phyloP scores from a whole-genome alignment of 1,284 basidiomycete species.

The Rhodotorula glutinis region DNA sequence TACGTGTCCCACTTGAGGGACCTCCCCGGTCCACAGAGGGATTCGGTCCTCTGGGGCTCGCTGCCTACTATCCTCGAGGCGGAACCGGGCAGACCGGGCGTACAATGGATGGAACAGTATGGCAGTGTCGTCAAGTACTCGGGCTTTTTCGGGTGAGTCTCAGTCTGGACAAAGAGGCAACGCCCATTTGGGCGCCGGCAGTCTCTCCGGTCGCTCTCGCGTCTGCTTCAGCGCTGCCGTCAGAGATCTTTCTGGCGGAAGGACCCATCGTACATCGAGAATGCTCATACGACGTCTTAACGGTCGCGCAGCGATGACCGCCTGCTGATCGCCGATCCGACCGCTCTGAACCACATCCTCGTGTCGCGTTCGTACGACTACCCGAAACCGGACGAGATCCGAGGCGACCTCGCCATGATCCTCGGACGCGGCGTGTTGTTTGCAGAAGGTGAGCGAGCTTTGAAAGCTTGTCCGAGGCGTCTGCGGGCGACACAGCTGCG shows the following conservation, averaged over 20 bases:
- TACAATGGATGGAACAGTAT: conserved; percentile 54
- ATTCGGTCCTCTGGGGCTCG: conserved; percentile 59
- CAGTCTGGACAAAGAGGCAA: too few relatives aligned
- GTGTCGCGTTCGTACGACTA: conserved; percentile 61
- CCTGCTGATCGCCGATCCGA: conserved; percentile 61
- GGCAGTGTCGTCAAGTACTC: conserved; percentile 59
- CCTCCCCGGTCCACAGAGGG: conserved; percentile 51
- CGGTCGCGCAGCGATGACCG: conserved; percentile 43
- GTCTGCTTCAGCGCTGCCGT: too few relatives aligned
- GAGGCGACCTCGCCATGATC: conserved; percentile 54
- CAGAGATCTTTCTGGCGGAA: too few relatives aligned
- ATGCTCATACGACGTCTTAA: too few relatives aligned
- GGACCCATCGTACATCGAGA: too few relatives aligned
- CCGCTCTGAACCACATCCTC: conserved; percentile 59
- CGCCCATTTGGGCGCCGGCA: too few relatives aligned
- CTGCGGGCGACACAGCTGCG: too few relatives aligned
- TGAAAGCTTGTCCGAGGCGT: too few relatives aligned
- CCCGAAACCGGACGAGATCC: conserved; percentile 64
- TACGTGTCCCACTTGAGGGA: conserved; percentile 50
- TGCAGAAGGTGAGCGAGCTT: conserved; percentile 47
- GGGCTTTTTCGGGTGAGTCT: conserved; percentile 50
- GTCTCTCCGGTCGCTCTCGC: too few relatives aligned
- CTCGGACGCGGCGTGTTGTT: conserved; percentile 47
- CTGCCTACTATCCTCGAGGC: conserved; percentile 60
- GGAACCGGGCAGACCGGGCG: conserved; percentile 52